These are phyloP conservation scores for Aquilaria malaccensis DNA, from an alignment of 345 rosid genomes.

Conservation along the genomic window DNA sequence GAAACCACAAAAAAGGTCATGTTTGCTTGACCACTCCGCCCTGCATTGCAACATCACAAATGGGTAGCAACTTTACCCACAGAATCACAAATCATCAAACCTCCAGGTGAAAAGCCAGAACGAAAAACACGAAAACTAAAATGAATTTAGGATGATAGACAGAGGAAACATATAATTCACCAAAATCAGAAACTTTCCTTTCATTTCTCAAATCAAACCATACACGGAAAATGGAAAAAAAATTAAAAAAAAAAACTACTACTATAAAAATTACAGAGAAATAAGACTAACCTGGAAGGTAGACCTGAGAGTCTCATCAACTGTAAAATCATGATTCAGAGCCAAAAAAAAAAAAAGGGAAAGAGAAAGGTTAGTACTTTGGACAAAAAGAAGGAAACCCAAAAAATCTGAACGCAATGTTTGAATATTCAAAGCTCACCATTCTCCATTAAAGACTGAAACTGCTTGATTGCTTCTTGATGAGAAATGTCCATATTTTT, in stretches of 20 bases:
- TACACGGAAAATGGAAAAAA: conserved; percentile 12
- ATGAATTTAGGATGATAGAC: neutral
- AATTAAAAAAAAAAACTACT: conserved; percentile 13
- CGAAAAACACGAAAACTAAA: conserved; percentile 2
- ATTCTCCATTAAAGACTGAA: conserved; percentile 60
- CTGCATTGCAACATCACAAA: neutral
- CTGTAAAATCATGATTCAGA: conserved; percentile 25
- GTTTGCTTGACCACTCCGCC: no score
- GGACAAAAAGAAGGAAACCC: conserved; percentile 16
- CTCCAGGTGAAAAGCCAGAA: conserved; percentile 19
- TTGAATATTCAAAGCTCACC: conserved; percentile 36
- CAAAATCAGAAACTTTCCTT: neutral
- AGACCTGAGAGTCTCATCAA: conserved; percentile 57
- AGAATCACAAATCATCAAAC: neutral
- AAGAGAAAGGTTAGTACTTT: conserved; percentile 10
- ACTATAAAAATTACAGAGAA: neutral
- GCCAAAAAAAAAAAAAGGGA: conserved; percentile 5
- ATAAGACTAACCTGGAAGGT: conserved; percentile 58
- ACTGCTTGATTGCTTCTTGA: conserved; percentile 69
- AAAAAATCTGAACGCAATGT: neutral
- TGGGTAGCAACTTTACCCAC: neutral
- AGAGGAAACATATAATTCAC: conserved; percentile 1
- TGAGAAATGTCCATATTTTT: conserved; percentile 39
- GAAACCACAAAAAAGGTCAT: no score
- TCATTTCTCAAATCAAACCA: neutral